Base-by-base conservation (phyloP, 2,329 filamentous ascomycete genomes). In the Fusarium gaditjirri region DNA sequence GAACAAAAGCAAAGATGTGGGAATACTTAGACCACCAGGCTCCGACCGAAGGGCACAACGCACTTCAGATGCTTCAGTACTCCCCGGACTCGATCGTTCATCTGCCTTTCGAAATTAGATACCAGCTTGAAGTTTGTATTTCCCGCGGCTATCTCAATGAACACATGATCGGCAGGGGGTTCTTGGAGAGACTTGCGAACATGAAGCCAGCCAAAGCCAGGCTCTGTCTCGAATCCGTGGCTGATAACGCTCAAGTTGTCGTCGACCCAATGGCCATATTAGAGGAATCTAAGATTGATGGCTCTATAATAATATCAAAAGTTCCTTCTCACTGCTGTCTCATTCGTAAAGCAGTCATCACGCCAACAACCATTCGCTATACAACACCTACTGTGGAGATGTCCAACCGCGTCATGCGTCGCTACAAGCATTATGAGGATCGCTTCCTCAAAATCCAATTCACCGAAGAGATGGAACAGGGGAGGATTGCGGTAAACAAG, bases 111-210 rank as follows among this genome's bases (percentile, higher is more conserved):
- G 83, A 90, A 2, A 89, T 97, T 3, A 89, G 94, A 21, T 99
- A 98, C 78, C 94, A 97, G 79, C 87, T 99, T 0, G 95, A 99
- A 80, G 95, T 94, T 0, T 98, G 95, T 78, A 86, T 98, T n/a
- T 97, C 95, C 1, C 89, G 92, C 33, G 90, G 91, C 1, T 85
- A 90, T 29, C 83, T 99, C 17, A 92, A 91, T 58, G 95, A 98
- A 79, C 89, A 94, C 78, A 92, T 88, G 50, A 87, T 98, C 47
- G 87, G 84, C 2, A 79, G 81, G 3, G 86, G 89, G 6, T 98
- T 98, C 72, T 82, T 97, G 5, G 78, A 85, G 33, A 86, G 83
- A 44, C 85, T 98, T 23, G 84, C 86, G 3, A 77, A 82, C 6
- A 65, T 81, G 25, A 76, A 82, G 52, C 68, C 79, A 1, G 75